phyloP scores from a whole-genome alignment of 2,329 filamentous ascomycete genomes.

The Chlorencoelia australis region DNA sequence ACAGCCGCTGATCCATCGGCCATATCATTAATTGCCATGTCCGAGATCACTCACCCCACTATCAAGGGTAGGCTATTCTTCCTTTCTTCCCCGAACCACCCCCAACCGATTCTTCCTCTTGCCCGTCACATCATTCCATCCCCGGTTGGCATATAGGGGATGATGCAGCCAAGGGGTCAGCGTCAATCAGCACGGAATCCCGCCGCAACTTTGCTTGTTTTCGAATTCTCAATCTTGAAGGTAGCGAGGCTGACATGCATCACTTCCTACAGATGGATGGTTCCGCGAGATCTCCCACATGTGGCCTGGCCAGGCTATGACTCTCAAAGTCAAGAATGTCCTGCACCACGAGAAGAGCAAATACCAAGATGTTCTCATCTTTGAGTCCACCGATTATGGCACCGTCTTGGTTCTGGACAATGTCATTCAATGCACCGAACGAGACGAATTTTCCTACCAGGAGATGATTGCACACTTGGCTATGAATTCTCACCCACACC shows the following conservation, averaged over 20 bases:
- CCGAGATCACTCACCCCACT: slow-evolving; percentile 46
- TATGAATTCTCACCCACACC: slow-evolving; percentile 97
- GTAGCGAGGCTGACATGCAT: slow-evolving; percentile 11
- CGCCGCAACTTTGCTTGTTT: too few relatives aligned
- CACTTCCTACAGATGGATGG: slow-evolving; percentile 75
- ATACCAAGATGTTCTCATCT: slow-evolving; percentile 98
- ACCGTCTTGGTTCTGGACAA: slow-evolving; percentile 96
- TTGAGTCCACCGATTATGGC: slow-evolving; percentile 95
- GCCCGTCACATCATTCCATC: too few relatives aligned
- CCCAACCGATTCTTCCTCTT: too few relatives aligned
- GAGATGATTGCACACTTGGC: slow-evolving; percentile 99
- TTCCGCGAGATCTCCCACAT: slow-evolving; percentile 98
- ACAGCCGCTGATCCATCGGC: background rate
- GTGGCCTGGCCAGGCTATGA: slow-evolving; percentile 99
- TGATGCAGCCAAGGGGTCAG: too few relatives aligned
- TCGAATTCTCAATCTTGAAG: too few relatives aligned
- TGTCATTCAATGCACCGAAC: slow-evolving; percentile 97
- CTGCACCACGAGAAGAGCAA: slow-evolving; percentile 98
- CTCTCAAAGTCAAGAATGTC: slow-evolving; percentile 92
- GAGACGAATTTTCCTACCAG: slow-evolving; percentile 98
- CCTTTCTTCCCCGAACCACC: background rate
- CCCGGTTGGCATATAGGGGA: too few relatives aligned
- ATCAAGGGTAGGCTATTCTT: slow-evolving; percentile 42
- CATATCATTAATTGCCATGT: slow-evolving; percentile 29
- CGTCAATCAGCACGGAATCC: too few relatives aligned